Base-by-base conservation (phyloP, 1,139 yeast species). In the Nematodospora anomalae region DNA sequence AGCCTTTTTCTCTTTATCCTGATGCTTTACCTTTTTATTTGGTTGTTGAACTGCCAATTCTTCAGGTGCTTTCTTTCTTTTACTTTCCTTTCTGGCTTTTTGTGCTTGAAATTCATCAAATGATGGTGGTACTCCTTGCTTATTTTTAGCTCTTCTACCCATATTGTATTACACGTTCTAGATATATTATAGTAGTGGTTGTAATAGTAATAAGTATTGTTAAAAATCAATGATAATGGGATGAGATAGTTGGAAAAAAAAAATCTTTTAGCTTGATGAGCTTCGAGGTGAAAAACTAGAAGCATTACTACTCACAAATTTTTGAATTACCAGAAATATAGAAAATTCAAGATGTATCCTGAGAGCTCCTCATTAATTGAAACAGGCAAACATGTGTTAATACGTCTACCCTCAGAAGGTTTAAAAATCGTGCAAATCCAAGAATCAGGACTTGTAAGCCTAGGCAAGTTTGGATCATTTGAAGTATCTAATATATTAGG, bases 401-500 rank as follows among this genome's bases (percentile, higher is more conserved):
- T 92, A 27, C 72, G 82, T 35, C 67, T 89, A 40, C 97, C 97
- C 1, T 87, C 96, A 1, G 86, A 81, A 36, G 85, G 86, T 38
- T 60, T 81, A 52, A 84, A 85, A 53, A 71, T 89, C 25, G 80
- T 84, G 14, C 79, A 82, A 49, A 63, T 89, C 40, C 73, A 69
- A 34, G 71, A 76, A 2, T 80, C 76, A 24, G 79, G 82, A 0
- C 57, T 74, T 6, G 71, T 92, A 11, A 78, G 79, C 39, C 66
- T 94, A 46, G 98, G 98, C 2, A 92, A 92, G 58, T 94, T 92
- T 60, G 99, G 98, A 6, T 67, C 82, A 1, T 92, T 94, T 58
- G 67, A 74, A 29, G 88, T 84, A 4, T 77, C 82, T 47, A 83
- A 79, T 38, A 74, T 92, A 11, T 55, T 92, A 25, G 97, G 96